A percentile compares a stretch with the other conserved stretches of the same genome.
phyloP scores from a whole-genome alignment of 768 basidiomycete species.

The Suillus brevipes region DNA sequence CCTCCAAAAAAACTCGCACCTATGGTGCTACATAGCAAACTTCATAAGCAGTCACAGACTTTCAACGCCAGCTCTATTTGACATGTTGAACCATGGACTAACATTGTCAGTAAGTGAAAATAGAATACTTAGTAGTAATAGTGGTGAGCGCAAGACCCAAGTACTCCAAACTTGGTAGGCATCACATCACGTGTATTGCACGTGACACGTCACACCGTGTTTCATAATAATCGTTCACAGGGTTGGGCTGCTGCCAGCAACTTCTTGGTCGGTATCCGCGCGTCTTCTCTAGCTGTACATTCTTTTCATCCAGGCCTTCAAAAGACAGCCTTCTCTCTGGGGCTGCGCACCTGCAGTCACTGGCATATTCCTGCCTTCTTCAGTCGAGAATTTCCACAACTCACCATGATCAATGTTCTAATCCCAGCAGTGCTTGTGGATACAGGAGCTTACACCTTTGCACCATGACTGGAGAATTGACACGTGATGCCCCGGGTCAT shows the following conservation, averaged over 20 bases:
- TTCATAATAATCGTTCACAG: not conserved
- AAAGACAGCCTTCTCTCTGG: not conserved
- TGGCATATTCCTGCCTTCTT: not conserved
- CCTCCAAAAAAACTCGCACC: not conserved
- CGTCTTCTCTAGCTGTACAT: not conserved
- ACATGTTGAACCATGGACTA: not conserved
- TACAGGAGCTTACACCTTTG: not conserved
- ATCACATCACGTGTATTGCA: not conserved
- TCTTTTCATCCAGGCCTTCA: not conserved
- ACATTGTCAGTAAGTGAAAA: too few relatives aligned
- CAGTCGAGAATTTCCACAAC: not conserved
- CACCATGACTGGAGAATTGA: slow-evolving; percentile 1
- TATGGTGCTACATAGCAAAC: not conserved
- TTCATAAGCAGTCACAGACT: not conserved
- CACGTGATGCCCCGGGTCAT: not conserved
- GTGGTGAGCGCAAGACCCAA: too few relatives aligned
- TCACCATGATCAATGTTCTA: slow-evolving; percentile 2
- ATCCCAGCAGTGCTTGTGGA: not conserved
- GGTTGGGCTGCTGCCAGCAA: not conserved
- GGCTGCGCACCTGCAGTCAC: not conserved
- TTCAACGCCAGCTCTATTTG: not conserved
- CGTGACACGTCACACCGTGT: slow-evolving; percentile 5
- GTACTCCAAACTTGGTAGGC: too few relatives aligned
- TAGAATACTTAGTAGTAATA: too few relatives aligned
- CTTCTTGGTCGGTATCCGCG: not conserved